These are phyloP conservation scores for Chaetoceros tenuissimus DNA, from an alignment of 108 stramenopile species.

Conservation along the genomic window DNA sequence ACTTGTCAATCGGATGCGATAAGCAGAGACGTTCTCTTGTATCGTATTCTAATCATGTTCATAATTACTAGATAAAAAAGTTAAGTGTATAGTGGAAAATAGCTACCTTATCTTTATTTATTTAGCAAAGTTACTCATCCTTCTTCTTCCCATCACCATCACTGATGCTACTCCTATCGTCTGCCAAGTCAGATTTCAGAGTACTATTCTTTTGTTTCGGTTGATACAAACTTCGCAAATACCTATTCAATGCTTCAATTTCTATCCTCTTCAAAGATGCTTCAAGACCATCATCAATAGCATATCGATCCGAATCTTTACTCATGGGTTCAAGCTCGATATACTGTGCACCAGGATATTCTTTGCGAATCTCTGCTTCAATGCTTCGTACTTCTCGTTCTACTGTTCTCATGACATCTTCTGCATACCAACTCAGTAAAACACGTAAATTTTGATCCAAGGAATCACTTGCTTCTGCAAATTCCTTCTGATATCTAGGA, in stretches of 20 bases:
- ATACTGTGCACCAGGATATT: conserved; percentile 91
- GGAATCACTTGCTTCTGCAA: conserved; percentile 41
- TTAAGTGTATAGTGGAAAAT: too few relatives aligned
- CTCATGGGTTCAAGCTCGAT: conserved; percentile 98
- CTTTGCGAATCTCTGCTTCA: conserved; percentile 83
- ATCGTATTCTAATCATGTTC: too few relatives aligned
- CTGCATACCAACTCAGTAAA: conserved; percentile 91
- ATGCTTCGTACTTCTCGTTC: conserved; percentile 92
- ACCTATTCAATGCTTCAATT: conserved; percentile 49
- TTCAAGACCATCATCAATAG: conserved; percentile 78
- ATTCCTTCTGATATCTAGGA: conserved; percentile 69
- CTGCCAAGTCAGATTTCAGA: too few relatives aligned
- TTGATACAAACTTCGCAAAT: conserved; percentile 51
- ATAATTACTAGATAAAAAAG: too few relatives aligned
- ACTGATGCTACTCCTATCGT: too few relatives aligned
- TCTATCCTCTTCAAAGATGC: conserved; percentile 57
- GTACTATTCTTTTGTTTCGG: conserved; percentile 15
- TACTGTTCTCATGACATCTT: conserved; percentile 93
- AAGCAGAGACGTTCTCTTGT: too few relatives aligned
- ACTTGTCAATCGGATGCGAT: too few relatives aligned
- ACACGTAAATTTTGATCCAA: conserved; percentile 78
- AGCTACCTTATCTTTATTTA: too few relatives aligned
- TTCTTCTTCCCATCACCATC: too few relatives aligned
- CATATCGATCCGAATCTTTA: conserved; percentile 66
- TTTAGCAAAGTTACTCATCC: too few relatives aligned